Evolutionary conservation across 2,329 filamentous ascomycete genomes (phyloP), one percentile per base, ranked within the genome.

Genomic region (Colletotrichum godetiae): DNA sequence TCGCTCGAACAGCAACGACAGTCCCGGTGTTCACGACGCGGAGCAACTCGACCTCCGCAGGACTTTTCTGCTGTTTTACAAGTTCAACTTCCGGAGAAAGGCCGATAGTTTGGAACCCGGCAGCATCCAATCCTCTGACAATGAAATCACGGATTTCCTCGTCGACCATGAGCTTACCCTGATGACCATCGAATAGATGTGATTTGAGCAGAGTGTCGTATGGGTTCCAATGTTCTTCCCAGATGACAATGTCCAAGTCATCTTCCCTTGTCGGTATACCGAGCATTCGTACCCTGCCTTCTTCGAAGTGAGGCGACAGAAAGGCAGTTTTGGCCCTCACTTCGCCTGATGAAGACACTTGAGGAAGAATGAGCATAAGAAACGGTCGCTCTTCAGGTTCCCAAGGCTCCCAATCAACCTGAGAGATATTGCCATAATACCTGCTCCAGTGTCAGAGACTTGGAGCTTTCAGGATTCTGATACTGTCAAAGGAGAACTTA

Each of bases 61-160:
- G 77, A 2, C 85, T 88, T 80, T 92, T 92, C 37, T 84, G 86
- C 80, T 92, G 90, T 19, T 88, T 84, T 0, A 92, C 88, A 31
- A 86, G 84, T 77, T 92, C 89, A 10, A 88, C 89, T 63, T 88
- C 86, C 0, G 86, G 85, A 35, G 80, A 82, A 3, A 92, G 81
- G 3, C 90, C 90, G 0, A 88, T 77, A 2, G 90, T 87, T n/a
- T 87, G 81, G 74, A 92, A 91, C 0, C 89, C 89, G 56, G 84
- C 85, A 0, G 80, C 77, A 2, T 82, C 83, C 0, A 92, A 82
- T 0, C 90, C 90, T 2, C 90, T 85, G 52, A 88, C 84, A 62
- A 92, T 91, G 78, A 88, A 92, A 78, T 92, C 89, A 2, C 90
- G 86, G 78, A 92, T 90, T 77, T 92, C 90, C 74, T 92, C 90